Conservation (phyloP, 2,329 filamentous ascomycete species). For the Botrytis paeoniae region DNA sequence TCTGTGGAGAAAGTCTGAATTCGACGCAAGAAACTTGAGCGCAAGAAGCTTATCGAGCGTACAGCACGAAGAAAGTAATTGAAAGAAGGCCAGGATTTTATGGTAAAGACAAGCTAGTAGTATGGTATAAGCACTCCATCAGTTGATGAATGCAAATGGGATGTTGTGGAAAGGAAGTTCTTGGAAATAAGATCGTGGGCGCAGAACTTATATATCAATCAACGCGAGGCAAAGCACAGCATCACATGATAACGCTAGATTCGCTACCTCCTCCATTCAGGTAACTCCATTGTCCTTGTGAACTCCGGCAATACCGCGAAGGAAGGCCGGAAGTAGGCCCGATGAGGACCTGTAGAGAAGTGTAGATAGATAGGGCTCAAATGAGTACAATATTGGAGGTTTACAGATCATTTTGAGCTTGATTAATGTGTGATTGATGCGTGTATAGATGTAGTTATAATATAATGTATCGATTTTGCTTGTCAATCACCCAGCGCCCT, state of each 20-base stretch:
- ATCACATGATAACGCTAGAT: not conserved
- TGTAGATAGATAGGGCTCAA: not conserved
- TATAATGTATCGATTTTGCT: not conserved
- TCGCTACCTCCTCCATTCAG: not conserved
- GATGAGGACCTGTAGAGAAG: not conserved
- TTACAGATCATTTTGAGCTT: not conserved
- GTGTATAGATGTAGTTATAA: not conserved
- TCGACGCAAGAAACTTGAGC: too few species aligned
- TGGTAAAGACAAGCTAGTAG: not conserved
- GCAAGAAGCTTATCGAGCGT: too few species aligned
- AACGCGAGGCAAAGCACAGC: not conserved
- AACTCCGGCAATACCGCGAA: not conserved
- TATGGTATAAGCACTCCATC: not conserved
- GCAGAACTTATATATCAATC: not conserved
- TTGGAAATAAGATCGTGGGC: not conserved
- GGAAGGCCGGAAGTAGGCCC: not conserved
- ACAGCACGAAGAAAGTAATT: rapidly evolving
- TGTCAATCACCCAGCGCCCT: not conserved
- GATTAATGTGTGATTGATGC: not conserved
- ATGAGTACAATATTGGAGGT: not conserved
- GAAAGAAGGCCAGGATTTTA: rapidly evolving
- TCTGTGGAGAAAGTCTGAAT: too few species aligned
- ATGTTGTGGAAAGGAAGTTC: not conserved
- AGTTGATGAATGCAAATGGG: not conserved
- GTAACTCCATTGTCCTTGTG: not conserved